phyloP scores from a whole-genome alignment of 2,329 filamentous ascomycete species.

The Thermomyces lanuginosus region DNA sequence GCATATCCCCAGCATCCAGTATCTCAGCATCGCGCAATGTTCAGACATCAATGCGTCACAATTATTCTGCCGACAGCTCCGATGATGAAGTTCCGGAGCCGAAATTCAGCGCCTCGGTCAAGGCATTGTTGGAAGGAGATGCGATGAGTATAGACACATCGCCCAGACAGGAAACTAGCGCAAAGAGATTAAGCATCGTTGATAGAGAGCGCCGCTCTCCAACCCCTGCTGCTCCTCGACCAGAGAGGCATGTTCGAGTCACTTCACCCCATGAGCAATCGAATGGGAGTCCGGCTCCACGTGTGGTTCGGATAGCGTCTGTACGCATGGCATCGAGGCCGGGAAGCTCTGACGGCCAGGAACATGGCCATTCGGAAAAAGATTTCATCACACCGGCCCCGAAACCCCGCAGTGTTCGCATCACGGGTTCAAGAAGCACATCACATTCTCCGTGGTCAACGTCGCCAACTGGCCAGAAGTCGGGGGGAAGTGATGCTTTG shows the following conservation, averaged over 20 bases:
- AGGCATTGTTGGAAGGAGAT: slow-evolving; percentile 54
- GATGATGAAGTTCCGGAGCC: slow-evolving; percentile 86
- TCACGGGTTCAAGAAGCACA: slow-evolving; percentile 25
- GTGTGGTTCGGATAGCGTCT: slow-evolving; percentile 25
- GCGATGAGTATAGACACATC: slow-evolving; percentile 39
- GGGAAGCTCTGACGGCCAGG: slow-evolving; percentile 14
- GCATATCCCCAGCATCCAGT: slow-evolving; percentile 15
- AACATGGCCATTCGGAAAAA: slow-evolving; percentile 12
- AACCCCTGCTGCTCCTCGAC: slow-evolving; percentile 12
- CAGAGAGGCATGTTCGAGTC: slow-evolving; percentile 19
- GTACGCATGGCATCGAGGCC: slow-evolving; percentile 15
- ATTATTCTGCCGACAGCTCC: slow-evolving; percentile 58
- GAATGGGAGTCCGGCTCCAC: slow-evolving; percentile 26
- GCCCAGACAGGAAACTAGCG: slow-evolving; percentile 23
- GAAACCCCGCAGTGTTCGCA: slow-evolving; percentile 27
- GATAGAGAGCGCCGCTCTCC: slow-evolving; percentile 2
- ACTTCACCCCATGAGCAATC: slow-evolving; percentile 22
- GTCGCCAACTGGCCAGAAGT: slow-evolving; percentile 21
- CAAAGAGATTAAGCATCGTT: slow-evolving; percentile 12
- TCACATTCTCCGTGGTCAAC: slow-evolving; percentile 25
- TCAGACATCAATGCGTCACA: slow-evolving; percentile 11
- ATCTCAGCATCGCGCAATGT: slow-evolving; percentile 10
- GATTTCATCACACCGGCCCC: slow-evolving; percentile 33
- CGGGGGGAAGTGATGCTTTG: slow-evolving; percentile 13
- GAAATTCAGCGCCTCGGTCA: slow-evolving; percentile 83